phyloP scores from a whole-genome alignment of 441 rosid species.

The Eutrema salsugineum region DNA sequence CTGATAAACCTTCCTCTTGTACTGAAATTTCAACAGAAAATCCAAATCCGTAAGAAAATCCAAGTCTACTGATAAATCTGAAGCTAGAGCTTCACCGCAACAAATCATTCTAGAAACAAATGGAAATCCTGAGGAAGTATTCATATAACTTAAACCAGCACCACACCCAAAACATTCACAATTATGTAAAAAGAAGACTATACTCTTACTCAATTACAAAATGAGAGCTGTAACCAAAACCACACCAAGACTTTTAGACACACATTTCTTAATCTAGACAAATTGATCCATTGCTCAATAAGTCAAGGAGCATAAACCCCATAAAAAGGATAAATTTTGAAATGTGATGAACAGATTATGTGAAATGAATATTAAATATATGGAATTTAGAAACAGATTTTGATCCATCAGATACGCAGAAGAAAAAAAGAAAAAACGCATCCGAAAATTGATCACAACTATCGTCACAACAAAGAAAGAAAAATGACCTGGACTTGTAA shows the following conservation, averaged over 20 bases:
- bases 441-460: not conserved
- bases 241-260: not conserved
- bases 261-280: too few species aligned
- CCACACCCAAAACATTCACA: not conserved
- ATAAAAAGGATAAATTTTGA: not conserved
- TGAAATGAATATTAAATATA: not conserved
- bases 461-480: not conserved
- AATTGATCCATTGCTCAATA: not conserved
- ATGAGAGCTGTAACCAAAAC: constrained; percentile 5
- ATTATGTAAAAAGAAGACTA: not conserved
- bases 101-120: not conserved
- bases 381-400: not conserved
- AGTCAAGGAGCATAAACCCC: not conserved
- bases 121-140: not conserved
- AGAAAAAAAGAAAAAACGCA: not conserved
- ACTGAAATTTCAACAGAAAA: constrained; percentile 45
- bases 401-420: not conserved
- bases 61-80: not conserved
- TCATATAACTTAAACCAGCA: not conserved
- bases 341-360: not conserved
- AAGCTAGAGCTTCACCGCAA: not conserved
- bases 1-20: constrained; percentile 58
- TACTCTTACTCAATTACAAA: not conserved
- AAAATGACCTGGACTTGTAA: constrained; percentile 55
- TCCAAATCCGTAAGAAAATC: not conserved